Conservation (phyloP, 768 basidiomycete species). For the Panaeolus papilionaceus region DNA sequence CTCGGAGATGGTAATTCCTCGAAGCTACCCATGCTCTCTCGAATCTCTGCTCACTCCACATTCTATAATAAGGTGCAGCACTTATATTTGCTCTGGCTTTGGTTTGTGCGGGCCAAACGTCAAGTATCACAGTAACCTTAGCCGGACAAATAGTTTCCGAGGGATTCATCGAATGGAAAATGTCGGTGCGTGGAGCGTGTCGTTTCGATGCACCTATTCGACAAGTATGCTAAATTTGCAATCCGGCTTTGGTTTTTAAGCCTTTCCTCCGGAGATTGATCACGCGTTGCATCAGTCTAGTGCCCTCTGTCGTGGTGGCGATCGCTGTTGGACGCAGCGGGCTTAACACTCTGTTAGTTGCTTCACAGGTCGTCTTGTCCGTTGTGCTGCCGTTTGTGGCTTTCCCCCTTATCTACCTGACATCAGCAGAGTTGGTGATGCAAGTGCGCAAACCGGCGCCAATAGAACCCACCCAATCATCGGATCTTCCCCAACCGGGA, state of each 20-base stretch:
- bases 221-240: background rate
- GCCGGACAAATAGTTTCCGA: constrained; percentile 84
- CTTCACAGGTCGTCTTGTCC: constrained; percentile 77
- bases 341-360: constrained; percentile 72
- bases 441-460: constrained; percentile 48
- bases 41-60: background rate
- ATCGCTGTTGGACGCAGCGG: constrained; percentile 69
- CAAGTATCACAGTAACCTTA: constrained; percentile 79
- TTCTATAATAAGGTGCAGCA: constrained; percentile 55
- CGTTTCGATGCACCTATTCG: constrained; percentile 4
- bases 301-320: constrained; percentile 74
- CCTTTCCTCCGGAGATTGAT: constrained; percentile 71
- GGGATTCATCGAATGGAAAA: constrained; percentile 79
- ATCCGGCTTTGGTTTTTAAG: constrained; percentile 27
- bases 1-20: constrained; percentile 60
- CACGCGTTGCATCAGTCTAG: constrained; percentile 72
- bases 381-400: constrained; percentile 79
- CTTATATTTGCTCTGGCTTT: constrained; percentile 79
- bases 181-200: constrained; percentile 47
- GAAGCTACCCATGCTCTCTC: constrained; percentile 10
- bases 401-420: constrained; percentile 74
- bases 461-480: constrained; percentile 6
- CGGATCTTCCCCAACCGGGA: constrained; percentile 6
- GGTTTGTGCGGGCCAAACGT: constrained; percentile 77
- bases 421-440: constrained; percentile 68